Percentiles rank a stretch among this genome's conserved stretches.
Conservation (phyloP, 2,329 filamentous ascomycete genomes). For the Plenodomus tracheiphilus region DNA sequence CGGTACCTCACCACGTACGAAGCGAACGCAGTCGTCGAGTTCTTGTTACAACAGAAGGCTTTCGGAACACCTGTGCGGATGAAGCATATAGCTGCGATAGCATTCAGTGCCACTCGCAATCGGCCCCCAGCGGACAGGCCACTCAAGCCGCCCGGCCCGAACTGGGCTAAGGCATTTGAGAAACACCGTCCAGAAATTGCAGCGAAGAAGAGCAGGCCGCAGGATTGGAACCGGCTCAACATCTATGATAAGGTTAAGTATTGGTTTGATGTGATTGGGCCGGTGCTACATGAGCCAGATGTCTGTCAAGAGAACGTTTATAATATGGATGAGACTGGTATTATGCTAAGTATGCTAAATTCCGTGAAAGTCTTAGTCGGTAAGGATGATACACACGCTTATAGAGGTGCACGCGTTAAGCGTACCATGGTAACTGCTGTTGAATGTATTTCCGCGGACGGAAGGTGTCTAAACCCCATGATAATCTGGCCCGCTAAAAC, state of each 20-base stretch:
- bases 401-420: conserved; percentile 18
- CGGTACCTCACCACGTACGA: conserved; percentile 14
- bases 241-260: conserved; percentile 13
- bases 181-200: conserved; percentile 8
- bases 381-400: conserved; percentile 11
- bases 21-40: conserved; percentile 31
- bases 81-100: conserved; percentile 21
- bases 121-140: conserved; percentile 11
- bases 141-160: conserved; percentile 14
- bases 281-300: conserved; percentile 3
- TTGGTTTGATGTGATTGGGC: conserved; percentile 22
- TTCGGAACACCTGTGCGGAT: conserved; percentile 18
- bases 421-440: conserved; percentile 13
- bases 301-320: conserved; percentile 3
- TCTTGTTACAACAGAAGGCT: conserved; percentile 17
- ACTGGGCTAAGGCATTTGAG: conserved; percentile 8
- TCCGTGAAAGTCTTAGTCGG: conserved; percentile 13
- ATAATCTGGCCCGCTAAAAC: conserved; percentile 19
- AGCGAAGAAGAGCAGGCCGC: conserved; percentile 7
- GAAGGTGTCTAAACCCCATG: conserved; percentile 19
- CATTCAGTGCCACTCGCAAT: conserved; percentile 13
- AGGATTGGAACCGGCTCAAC: conserved; percentile 14
- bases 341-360: conserved; percentile 14
- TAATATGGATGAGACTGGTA: conserved; percentile 4
- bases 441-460: conserved; percentile 15